Percentiles rank a stretch among this genome's conserved stretches.
phyloP scores from a whole-genome alignment of 2,329 filamentous ascomycete genomes.

The Aspergillus bombycis region DNA sequence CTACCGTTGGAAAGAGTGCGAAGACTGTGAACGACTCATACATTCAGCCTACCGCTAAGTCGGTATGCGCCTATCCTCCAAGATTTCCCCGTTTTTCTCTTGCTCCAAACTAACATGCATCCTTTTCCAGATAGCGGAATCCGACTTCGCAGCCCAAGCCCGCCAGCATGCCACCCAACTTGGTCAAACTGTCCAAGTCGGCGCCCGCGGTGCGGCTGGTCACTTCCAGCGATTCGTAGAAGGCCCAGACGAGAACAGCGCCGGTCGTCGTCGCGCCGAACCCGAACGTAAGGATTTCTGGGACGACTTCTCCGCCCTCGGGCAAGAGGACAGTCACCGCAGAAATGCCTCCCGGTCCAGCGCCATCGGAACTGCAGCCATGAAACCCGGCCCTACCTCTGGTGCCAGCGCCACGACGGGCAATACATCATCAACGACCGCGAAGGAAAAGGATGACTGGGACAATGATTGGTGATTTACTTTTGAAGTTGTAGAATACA shows the following conservation, averaged over 20 bases:
- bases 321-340: slow-evolving; percentile 37
- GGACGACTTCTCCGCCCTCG: slow-evolving; percentile 81
- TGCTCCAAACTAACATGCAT: slow-evolving; percentile 9
- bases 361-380: slow-evolving; percentile 65
- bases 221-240: slow-evolving; percentile 88
- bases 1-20: slow-evolving; percentile 84
- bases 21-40: slow-evolving; percentile 89
- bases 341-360: slow-evolving; percentile 46
- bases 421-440: slow-evolving; percentile 18
- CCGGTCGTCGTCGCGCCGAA: slow-evolving; percentile 52
- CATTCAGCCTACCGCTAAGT: slow-evolving; percentile 88
- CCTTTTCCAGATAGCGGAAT: slow-evolving; percentile 69
- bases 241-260: slow-evolving; percentile 57
- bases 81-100: neutral
- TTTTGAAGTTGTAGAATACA: neutral
- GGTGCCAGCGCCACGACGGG: slow-evolving; percentile 21
- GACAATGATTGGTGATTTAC: slow-evolving; percentile 52
- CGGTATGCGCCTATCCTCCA: slow-evolving; percentile 57
- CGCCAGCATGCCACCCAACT: slow-evolving; percentile 57
- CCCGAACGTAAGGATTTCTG: slow-evolving; percentile 81
- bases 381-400: slow-evolving; percentile 54
- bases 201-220: slow-evolving; percentile 75
- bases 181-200: slow-evolving; percentile 65
- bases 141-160: slow-evolving; percentile 74
- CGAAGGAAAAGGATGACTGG: slow-evolving; percentile 61